These are phyloP conservation scores for Carpinus fangiana DNA, from an alignment of 306 rosid genomes.

Conservation along the genomic window DNA sequence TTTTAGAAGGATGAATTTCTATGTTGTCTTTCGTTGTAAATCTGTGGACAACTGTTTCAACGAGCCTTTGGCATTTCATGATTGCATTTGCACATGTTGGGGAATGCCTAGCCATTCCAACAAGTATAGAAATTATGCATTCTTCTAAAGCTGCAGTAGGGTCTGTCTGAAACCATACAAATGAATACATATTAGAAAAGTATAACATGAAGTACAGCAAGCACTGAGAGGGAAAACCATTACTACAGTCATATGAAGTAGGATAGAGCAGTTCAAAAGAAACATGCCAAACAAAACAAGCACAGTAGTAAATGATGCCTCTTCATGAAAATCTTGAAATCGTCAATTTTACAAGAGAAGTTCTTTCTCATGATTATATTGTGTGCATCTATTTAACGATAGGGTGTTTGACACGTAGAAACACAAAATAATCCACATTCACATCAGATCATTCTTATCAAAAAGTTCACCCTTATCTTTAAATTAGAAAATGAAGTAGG, in stretches of 20 bases:
- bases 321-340: slow-evolving; percentile 1
- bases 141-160: slow-evolving; percentile 73
- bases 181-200: slow-evolving; percentile 3
- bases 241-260: background rate
- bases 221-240: background rate
- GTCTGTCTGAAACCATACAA: slow-evolving; percentile 62
- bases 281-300: background rate
- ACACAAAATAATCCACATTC: background rate
- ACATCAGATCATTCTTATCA: background rate
- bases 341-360: background rate
- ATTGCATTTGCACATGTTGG: slow-evolving; percentile 80
- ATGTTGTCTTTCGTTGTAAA: slow-evolving; percentile 51
- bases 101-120: slow-evolving; percentile 91
- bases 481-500: background rate
- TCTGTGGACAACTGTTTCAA: slow-evolving; percentile 62
- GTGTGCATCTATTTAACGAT: background rate
- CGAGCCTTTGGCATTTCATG: slow-evolving; percentile 70
- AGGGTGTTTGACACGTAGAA: background rate
- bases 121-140: slow-evolving; percentile 65
- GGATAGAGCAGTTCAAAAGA: background rate
- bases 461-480: background rate
- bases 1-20: slow-evolving; percentile 64
- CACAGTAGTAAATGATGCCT: background rate
- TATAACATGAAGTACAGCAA: background rate
- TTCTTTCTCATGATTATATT: background rate